Evolutionary conservation across 1,284 basidiomycete genomes (phyloP).

Genomic region (Gymnopus androsaceus): DNA sequence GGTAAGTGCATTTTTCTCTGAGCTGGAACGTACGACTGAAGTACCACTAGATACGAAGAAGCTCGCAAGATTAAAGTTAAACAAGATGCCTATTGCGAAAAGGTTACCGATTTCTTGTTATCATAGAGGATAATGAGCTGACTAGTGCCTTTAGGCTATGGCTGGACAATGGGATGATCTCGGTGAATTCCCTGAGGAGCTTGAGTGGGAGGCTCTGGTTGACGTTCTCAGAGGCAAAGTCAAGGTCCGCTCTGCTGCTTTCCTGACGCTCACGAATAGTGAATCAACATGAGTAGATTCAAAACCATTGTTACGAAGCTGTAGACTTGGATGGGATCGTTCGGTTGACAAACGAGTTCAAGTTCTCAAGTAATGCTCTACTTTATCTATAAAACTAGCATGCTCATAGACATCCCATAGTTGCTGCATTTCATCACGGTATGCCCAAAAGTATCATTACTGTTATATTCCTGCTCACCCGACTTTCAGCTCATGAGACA

Average conservation of each 20-base stretch:
- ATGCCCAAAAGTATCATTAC: too few species aligned
- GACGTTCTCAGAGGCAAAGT: slow-evolving; percentile 80
- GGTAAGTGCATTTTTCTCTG: neutral
- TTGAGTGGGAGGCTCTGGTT: slow-evolving; percentile 82
- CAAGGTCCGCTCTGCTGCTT: slow-evolving; percentile 34
- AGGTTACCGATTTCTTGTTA: slow-evolving; percentile 26
- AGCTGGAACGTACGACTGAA: neutral
- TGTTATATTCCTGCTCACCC: too few species aligned
- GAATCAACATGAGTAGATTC: slow-evolving; percentile 32
- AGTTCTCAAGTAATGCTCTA: slow-evolving; percentile 53
- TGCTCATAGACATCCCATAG: neutral
- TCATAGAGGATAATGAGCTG: neutral
- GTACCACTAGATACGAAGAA: slow-evolving; percentile 48
- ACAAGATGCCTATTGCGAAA: slow-evolving; percentile 64
- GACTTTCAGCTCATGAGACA: slow-evolving; percentile 82
- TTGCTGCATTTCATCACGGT: slow-evolving; percentile 88
- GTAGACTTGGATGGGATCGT: slow-evolving; percentile 77
- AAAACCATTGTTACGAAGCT: slow-evolving; percentile 76
- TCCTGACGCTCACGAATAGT: neutral
- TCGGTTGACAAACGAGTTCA: slow-evolving; percentile 74
- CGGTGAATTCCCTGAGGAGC: slow-evolving; percentile 67
- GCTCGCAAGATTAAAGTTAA: slow-evolving; percentile 62
- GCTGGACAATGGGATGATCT: neutral
- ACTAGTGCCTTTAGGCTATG: slow-evolving; percentile 42
- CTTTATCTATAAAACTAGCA: neutral